Base-by-base conservation (phyloP, 2,329 filamentous ascomycete species). In the Trichophyton simii region DNA sequence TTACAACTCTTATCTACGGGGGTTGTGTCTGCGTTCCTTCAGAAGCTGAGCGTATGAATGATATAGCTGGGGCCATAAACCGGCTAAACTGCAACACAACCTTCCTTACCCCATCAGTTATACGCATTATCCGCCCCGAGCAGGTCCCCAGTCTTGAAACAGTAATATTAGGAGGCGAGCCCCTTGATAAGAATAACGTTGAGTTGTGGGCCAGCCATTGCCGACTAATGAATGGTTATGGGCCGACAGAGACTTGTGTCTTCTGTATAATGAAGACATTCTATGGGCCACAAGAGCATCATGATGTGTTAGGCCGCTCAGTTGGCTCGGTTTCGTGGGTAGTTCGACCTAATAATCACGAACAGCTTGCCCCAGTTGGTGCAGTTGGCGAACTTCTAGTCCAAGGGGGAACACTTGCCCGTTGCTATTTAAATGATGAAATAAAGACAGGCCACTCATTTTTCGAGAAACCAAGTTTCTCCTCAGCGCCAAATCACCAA, bases 1-100 rank as follows among this genome's bases (percentile, higher is more conserved):
- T 52, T n/a, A 34, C 20, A 1, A 81, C 83, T 0, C 72, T 86
- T 3, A 72, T 78, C 0, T 72, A 79, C 34, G 83, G 83, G 5
- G 83, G 80, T 0, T 84, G 81, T 50, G 75, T 86, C 3, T 85
- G 83, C 61, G 76, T 86, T 1, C 82, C 83, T 0, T 78, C 78
- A 0, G 72, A 78, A 0, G 68, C 75, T 3, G 78, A 82, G 62
- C 73, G 79, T 46, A 64, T 78, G 0, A 75, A 77, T 57, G 76
- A 83, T 60, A 76, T 83, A 11, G 72, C 76, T 1, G 76, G 73
- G 0, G 76, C 76, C 0, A 79, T 84, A 36, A 75, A 77, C 2
- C 68, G 73, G 0, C 80, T 82, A 75, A 70, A 75, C 6, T 78
- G 80, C 41, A 81, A 78, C 46, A 80, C 78, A 73, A 79, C 77